phyloP scores from a whole-genome alignment of 2,329 filamentous ascomycete species.

The Nemania serpens region DNA sequence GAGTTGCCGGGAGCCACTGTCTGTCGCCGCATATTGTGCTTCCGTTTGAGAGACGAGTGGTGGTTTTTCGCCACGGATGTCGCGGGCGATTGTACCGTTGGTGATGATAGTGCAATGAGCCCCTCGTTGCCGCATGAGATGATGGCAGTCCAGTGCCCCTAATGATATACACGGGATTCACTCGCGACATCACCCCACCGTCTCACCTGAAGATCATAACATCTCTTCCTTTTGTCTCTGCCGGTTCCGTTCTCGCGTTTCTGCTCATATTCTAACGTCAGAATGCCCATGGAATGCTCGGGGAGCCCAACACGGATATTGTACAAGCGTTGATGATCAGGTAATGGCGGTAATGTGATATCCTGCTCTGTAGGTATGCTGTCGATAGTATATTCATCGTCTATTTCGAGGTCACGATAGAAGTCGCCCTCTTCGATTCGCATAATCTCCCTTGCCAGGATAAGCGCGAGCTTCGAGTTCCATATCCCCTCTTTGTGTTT shows the following conservation, averaged over 20 bases:
- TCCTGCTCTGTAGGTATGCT: constrained; percentile 21
- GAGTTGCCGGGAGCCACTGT: too few relatives aligned
- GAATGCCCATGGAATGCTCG: constrained; percentile 13
- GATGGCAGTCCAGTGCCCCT: too few relatives aligned
- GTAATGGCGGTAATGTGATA: constrained; percentile 15
- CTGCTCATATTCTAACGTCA: constrained; percentile 21
- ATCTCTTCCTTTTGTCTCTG: constrained; percentile 6
- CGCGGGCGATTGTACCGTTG: too few relatives aligned
- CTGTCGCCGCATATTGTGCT: too few relatives aligned
- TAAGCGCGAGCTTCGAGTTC: constrained; percentile 17
- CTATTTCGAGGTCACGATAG: constrained; percentile 11
- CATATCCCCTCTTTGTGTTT: constrained; percentile 28
- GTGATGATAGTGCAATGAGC: too few relatives aligned
- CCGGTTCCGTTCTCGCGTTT: neutral
- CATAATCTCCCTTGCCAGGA: constrained; percentile 18
- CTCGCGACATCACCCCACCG: constrained; percentile 12
- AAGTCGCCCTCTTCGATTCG: constrained; percentile 25
- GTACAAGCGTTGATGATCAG: constrained; percentile 23
- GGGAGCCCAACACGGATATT: constrained; percentile 23
- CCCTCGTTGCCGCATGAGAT: too few relatives aligned
- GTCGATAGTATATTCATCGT: constrained; percentile 17
- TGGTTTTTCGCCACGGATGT: too few relatives aligned
- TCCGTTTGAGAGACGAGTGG: too few relatives aligned
- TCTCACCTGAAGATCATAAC: constrained; percentile 15
- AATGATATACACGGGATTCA: neutral